Base-by-base conservation (phyloP, 352 stramenopile species). In the Plasmopara viticola region DNA sequence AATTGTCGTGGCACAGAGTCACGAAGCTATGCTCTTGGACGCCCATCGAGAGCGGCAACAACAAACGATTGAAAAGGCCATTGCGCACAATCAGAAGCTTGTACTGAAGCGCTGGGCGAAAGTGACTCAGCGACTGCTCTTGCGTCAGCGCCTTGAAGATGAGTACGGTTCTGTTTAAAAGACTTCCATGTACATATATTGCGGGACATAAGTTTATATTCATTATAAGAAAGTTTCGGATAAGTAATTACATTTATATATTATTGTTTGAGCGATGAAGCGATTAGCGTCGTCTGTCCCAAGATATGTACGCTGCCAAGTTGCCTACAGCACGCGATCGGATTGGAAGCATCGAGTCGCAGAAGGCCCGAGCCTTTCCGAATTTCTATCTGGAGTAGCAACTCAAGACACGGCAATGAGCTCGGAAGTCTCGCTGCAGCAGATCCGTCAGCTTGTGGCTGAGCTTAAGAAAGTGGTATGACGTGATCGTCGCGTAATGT, bases 131-230 rank as follows among this genome's bases (percentile, higher is more conserved):
- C 68, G 79, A 0, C 48, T 93, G 3, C 54, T 93, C 45, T 61
- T 95, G 17, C 73, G 74, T 37, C 64, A 82, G 46, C 74, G 83
- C 5, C 80, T 95, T 9, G 71, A 87, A 20, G 71, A 90, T 25
- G 80, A 92, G 54, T 93, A 93, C 39, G 82, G 82, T 30, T 62
- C 66, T 6, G 53, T 84, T 3, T 25, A 25, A 25, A 25, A 3
- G 20, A 25, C 20, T 25, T 35, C 31, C 31, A 5, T 35, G 31
- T 35, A 35, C 31, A 35, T n/a, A n/a, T n/a, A n/a, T n/a, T n/a
- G n/a, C n/a, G n/a, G n/a, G n/a, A n/a, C n/a, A n/a, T n/a, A n/a
- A n/a, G n/a, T n/a, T n/a, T n/a, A n/a, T n/a, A n/a, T n/a, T n/a
- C n/a, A 25, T 25, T 25, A 25, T 3, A 25, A 25, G 3, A 25